Evolutionary conservation across 78 protist genomes (phyloP).

Genomic region (Emiliania huxleyi): DNA sequence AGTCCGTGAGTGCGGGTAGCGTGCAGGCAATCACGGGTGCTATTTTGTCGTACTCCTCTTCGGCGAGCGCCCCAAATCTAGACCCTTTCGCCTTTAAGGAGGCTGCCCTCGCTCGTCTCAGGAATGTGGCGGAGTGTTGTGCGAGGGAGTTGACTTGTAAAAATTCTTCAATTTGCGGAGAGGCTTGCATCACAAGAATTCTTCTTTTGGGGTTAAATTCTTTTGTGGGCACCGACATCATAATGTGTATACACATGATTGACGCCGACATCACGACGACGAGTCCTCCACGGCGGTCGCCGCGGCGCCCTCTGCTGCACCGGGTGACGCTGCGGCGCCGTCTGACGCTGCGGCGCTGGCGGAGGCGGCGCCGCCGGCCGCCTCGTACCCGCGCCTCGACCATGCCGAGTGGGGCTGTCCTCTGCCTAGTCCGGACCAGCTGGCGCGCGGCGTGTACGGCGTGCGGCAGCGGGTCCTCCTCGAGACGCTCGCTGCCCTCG

Average conservation of each 20-base stretch:
- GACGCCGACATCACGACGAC: too few relatives aligned
- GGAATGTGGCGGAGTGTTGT: too few relatives aligned
- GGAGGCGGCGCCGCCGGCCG: neutral
- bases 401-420: neutral
- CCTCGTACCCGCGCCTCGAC: neutral
- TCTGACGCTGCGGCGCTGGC: neutral
- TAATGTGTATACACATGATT: too few relatives aligned
- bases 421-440: neutral
- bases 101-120: too few relatives aligned
- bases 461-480: neutral
- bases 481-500: neutral
- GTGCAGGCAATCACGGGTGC: too few relatives aligned
- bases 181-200: too few relatives aligned
- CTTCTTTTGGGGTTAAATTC: too few relatives aligned
- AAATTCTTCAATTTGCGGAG: neutral
- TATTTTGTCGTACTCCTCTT: too few relatives aligned
- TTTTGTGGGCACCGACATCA: too few relatives aligned
- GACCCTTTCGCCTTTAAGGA: too few relatives aligned
- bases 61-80: too few relatives aligned
- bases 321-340: neutral
- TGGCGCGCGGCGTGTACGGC: neutral
- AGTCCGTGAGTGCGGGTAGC: too few relatives aligned
- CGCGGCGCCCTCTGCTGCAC: neutral
- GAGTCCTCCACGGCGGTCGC: neutral
- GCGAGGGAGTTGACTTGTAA: neutral